Percentiles rank a stretch among this genome's conserved stretches.
Conservation (phyloP, 108 stramenopile genomes). For the Nannochloropsis gaditana region DNA sequence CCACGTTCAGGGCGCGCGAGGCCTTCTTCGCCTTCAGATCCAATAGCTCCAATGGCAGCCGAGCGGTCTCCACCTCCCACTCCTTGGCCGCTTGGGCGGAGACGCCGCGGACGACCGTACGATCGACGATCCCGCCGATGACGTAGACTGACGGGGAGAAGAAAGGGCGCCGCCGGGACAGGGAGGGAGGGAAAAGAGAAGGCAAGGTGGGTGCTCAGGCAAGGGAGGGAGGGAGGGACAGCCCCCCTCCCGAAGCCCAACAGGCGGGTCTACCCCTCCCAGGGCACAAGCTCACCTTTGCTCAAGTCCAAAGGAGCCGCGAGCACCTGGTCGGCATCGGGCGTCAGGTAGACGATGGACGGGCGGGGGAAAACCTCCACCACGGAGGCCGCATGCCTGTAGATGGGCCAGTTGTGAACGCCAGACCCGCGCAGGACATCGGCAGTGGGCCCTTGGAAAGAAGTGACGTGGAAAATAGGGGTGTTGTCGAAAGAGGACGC, state of each 20-base stretch:
- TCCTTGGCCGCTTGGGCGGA: not conserved
- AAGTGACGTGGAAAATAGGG: not conserved
- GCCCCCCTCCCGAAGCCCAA: not conserved
- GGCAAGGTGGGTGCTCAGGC: not conserved
- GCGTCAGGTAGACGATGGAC: not conserved
- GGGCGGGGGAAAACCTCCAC: not conserved
- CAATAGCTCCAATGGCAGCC: not conserved
- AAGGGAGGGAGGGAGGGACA: not conserved
- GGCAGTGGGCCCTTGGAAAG: not conserved
- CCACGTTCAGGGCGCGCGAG: not conserved
- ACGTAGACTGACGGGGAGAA: constrained; percentile 15
- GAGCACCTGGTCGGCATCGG: not conserved
- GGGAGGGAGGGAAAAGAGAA: not conserved
- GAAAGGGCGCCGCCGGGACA: no score
- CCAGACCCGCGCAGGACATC: not conserved
- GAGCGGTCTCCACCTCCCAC: not conserved
- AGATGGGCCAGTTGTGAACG: not conserved
- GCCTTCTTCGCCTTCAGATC: constrained; percentile 7
- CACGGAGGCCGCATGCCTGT: not conserved
- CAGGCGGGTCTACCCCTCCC: no score
- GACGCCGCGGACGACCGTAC: constrained; percentile 20
- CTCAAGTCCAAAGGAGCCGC: not conserved
- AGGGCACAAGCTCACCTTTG: no score
- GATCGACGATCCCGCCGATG: constrained; percentile 24
- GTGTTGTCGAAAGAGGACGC: not conserved